phyloP scores from a whole-genome alignment of 257 asterid genomes.

The Marsdenia floribunda region DNA sequence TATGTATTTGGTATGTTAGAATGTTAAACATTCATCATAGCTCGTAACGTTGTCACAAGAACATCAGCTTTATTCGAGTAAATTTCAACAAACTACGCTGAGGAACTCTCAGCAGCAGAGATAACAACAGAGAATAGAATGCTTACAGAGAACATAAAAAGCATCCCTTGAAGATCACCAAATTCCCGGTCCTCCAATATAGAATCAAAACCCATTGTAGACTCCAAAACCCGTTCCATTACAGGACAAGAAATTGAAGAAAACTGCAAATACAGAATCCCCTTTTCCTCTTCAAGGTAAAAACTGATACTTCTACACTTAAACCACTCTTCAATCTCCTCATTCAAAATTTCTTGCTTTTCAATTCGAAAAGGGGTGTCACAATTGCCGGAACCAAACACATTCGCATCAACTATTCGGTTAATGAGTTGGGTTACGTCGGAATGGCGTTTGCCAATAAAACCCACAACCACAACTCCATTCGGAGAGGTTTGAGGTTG shows the following conservation, averaged over 20 bases:
- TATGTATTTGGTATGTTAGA: background rate
- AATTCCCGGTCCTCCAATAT: constrained; percentile 53
- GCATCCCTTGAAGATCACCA: constrained; percentile 79
- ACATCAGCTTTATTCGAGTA: background rate
- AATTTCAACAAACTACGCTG: background rate
- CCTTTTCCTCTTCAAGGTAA: constrained; percentile 53
- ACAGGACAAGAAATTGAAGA: constrained; percentile 36
- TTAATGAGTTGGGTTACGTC: constrained; percentile 74
- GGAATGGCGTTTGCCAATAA: constrained; percentile 61
- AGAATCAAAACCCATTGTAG: constrained; percentile 43
- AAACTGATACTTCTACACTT: constrained; percentile 62
- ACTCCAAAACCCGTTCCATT: constrained; percentile 24
- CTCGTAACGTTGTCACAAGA: background rate
- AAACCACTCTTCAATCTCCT: constrained; percentile 58
- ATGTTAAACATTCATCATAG: constrained; percentile 1
- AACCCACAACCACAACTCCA: constrained; percentile 85
- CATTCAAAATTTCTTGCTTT: constrained; percentile 25
- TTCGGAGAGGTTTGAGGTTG: constrained; percentile 30
- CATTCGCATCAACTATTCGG: constrained; percentile 64
- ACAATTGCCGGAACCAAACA: constrained; percentile 68
- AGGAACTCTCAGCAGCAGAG: background rate
- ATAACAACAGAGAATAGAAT: constrained; percentile 12
- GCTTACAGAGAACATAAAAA: constrained; percentile 93
- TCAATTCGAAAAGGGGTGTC: constrained; percentile 49
- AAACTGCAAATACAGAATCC: constrained; percentile 72